Evolutionary conservation across 257 asterid genomes (phyloP), one percentile per base, ranked within the genome.

Genomic region (Primulina tabacum): DNA sequence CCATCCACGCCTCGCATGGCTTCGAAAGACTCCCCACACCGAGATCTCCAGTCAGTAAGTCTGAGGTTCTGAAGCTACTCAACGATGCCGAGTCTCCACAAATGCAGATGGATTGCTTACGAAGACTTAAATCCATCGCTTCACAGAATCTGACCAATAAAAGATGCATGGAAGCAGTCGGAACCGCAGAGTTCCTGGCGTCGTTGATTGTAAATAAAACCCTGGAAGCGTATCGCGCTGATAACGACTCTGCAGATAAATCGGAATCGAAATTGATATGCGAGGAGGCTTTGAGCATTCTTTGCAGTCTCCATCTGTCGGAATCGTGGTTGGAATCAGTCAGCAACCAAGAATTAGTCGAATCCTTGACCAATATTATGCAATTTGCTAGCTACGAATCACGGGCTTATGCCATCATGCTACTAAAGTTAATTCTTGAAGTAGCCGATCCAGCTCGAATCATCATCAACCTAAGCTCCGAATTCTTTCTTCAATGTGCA

Each of bases 21-120:
- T 33, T 84, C 68, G 84, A 84, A 56, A 67, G 88, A 66, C 75
- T 77, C 40, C 89, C 89, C 5, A 84, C 89, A 0, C 89, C 89
- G 2, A 77, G 64, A 58, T 75, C 86, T 47, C 89, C 81, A 0
- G 63, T 73, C 40, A 73, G 78, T 34, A 79, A 81, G 50, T 2
- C 76, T 7, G 86, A 84, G 52, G 64, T 84, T 2, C 11, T 57
- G 63, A 79, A 77, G 69, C 79, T 84, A 60, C 60, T 84, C 8
- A 79, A 69, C 6, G 84, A 81, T 2, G 81, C 81, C 8, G 52
- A 52, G 21, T 32, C 72, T 0, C 81, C 82, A 0, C 75, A 77
- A 6, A 55, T 43, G 77, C 81, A 55, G 63, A 65, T 58, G 53
- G 60, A 73, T 5, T 75, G 78, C 56, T 71, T 84, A 4, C 63